phyloP scores from a whole-genome alignment of 352 stramenopile species.

The Phytophthora megakarya region DNA sequence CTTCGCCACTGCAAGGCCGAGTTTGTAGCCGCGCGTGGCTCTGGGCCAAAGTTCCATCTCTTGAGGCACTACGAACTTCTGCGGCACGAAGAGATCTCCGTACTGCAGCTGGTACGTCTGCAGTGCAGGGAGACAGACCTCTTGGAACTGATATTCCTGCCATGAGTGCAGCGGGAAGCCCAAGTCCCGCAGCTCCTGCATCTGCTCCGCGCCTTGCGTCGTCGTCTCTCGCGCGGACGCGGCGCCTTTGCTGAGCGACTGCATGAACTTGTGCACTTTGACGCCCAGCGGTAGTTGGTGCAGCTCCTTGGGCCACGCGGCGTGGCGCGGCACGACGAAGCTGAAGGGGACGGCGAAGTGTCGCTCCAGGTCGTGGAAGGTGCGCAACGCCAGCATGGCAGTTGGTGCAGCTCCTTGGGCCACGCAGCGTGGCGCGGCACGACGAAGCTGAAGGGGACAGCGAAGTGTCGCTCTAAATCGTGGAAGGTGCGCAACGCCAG shows the following conservation, averaged over 20 bases:
- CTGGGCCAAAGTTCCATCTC: slow-evolving; percentile 61
- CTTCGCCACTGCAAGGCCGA: slow-evolving; percentile 90
- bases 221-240: slow-evolving; percentile 29
- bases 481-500: slow-evolving; percentile 59
- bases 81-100: slow-evolving; percentile 91
- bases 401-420: no score
- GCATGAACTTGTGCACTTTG: slow-evolving; percentile 66
- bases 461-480: slow-evolving; percentile 64
- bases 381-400: slow-evolving; percentile 53
- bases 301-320: slow-evolving; percentile 61
- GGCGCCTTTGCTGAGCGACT: slow-evolving; percentile 23
- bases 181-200: slow-evolving; percentile 45
- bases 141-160: slow-evolving; percentile 67
- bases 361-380: slow-evolving; percentile 57
- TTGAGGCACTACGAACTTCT: slow-evolving; percentile 89
- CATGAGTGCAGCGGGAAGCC: slow-evolving; percentile 66
- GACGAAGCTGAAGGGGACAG: slow-evolving; percentile 53
- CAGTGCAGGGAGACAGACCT: slow-evolving; percentile 76
- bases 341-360: slow-evolving; percentile 72
- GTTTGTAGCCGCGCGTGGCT: slow-evolving; percentile 76
- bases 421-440: slow-evolving; percentile 25
- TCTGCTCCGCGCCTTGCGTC: slow-evolving; percentile 38
- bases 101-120: slow-evolving; percentile 77
- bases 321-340: slow-evolving; percentile 33
- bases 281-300: slow-evolving; percentile 58